These are phyloP conservation scores for Begonia loranthoides DNA, from an alignment of 306 rosid genomes.

Conservation along the genomic window DNA sequence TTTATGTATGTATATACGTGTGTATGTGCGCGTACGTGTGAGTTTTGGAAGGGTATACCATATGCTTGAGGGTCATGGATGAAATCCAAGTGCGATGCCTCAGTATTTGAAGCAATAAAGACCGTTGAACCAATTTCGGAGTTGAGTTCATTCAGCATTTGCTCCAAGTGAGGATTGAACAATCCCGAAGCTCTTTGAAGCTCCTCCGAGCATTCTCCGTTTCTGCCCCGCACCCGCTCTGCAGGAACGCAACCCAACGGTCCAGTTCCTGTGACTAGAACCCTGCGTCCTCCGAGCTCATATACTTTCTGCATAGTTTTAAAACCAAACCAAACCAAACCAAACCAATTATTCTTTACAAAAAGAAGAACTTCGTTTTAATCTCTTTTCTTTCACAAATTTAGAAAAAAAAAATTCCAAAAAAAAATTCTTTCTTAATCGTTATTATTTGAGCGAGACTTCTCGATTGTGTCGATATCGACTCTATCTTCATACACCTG, in stretches of 20 bases:
- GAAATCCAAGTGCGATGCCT: conserved; percentile 36
- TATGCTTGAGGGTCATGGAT: conserved; percentile 37
- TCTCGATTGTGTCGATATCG: too few species aligned
- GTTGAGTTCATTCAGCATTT: conserved; percentile 49
- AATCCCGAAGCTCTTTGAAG: conserved; percentile 48
- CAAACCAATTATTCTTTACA: too few species aligned
- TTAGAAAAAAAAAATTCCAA: neutral
- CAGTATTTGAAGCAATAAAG: conserved; percentile 43
- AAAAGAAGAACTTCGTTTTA: too few species aligned
- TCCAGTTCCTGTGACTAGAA: conserved; percentile 63
- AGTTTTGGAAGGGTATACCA: conserved; percentile 17
- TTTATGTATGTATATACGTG: too few species aligned
- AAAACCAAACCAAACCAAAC: too few species aligned
- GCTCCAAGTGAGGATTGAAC: conserved; percentile 49
- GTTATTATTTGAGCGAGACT: too few species aligned
- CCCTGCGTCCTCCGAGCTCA: conserved; percentile 48
- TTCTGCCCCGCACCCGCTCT: conserved; percentile 41
- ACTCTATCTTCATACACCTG: too few species aligned
- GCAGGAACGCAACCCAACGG: conserved; percentile 75
- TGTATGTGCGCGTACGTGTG: neutral
- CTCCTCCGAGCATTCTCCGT: conserved; percentile 50
- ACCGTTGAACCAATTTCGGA: conserved; percentile 29
- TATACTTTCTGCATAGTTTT: conserved; percentile 28
- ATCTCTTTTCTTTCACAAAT: too few species aligned
- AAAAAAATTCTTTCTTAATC: too few species aligned